Evolutionary conservation across 164 flowering plant genomes (phyloP).

Genomic region (Hamamelis virginiana): DNA sequence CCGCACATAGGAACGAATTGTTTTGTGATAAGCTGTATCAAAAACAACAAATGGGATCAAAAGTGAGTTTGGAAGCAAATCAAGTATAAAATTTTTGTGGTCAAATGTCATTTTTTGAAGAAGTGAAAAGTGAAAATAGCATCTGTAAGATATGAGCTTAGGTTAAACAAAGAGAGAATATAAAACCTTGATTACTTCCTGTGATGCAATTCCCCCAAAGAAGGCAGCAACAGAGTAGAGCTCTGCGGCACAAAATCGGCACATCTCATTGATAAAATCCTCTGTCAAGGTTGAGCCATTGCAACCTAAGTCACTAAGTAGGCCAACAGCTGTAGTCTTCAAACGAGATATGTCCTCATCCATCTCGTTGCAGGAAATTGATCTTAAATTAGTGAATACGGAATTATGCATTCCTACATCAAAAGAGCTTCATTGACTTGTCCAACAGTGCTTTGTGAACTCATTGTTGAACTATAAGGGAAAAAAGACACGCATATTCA

Average conservation of each 20-base stretch:
- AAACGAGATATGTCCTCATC: conserved; percentile 93
- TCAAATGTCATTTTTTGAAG: neutral
- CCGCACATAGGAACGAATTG: conserved; percentile 94
- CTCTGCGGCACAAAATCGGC: conserved; percentile 94
- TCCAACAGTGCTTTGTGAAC: too few species aligned
- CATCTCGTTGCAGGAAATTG: conserved; percentile 62
- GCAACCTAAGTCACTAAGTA: conserved; percentile 82
- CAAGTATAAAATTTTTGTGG: neutral
- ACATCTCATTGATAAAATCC: conserved; percentile 91
- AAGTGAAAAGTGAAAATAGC: neutral
- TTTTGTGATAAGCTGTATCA: conserved; percentile 80
- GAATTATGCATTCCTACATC: too few species aligned
- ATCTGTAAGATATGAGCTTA: neutral
- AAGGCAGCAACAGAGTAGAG: conserved; percentile 93
- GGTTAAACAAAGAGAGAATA: neutral
- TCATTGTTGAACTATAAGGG: too few species aligned
- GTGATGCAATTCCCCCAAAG: conserved; percentile 87
- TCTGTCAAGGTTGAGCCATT: conserved; percentile 72
- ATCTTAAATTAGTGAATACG: too few species aligned
- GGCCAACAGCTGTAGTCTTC: conserved; percentile 70
- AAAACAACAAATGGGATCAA: conserved; percentile 1
- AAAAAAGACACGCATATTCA: too few species aligned
- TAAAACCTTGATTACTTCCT: conserved; percentile 89
- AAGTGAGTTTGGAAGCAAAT: neutral
- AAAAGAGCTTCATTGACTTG: too few species aligned